Conservation (phyloP, 139 green algal species). For the Prasinococcaceae sp. region DNA sequence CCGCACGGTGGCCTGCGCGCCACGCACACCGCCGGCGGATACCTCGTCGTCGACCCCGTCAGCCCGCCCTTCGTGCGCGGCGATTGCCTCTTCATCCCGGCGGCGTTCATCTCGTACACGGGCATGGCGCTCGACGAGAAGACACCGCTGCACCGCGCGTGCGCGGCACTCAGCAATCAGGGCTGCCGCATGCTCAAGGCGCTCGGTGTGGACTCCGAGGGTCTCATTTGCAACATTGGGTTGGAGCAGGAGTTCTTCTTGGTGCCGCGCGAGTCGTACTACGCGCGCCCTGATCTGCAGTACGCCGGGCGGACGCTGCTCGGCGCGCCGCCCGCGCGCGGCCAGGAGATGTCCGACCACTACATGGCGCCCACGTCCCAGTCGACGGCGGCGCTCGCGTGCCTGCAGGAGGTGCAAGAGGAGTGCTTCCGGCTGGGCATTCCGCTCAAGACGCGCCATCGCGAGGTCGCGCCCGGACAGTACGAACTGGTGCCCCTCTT, state of each 20-base stretch:
- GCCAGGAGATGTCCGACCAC: slow-evolving; percentile 19
- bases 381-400: slow-evolving; percentile 4
- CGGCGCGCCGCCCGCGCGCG: slow-evolving; percentile 6
- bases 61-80: slow-evolving; percentile 12
- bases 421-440: slow-evolving; percentile 24
- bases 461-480: slow-evolving; percentile 23
- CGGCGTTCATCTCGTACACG: slow-evolving; percentile 17
- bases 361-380: slow-evolving; percentile 22
- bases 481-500: slow-evolving; percentile 24
- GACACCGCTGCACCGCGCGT: slow-evolving; percentile 13
- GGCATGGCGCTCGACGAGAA: slow-evolving; percentile 21
- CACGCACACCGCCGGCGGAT: slow-evolving; percentile 20
- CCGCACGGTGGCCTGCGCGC: slow-evolving; percentile 19
- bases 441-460: slow-evolving; percentile 21
- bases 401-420: slow-evolving; percentile 17
- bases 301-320: slow-evolving; percentile 15
- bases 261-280: slow-evolving; percentile 8
- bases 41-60: slow-evolving; percentile 15
- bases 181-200: slow-evolving; percentile 14
- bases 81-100: slow-evolving; percentile 17
- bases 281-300: slow-evolving; percentile 21
- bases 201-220: slow-evolving; percentile 4
- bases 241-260: slow-evolving; percentile 26
- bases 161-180: slow-evolving; percentile 4
- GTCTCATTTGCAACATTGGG: slow-evolving; percentile 11